phyloP scores from a whole-genome alignment of 192 early-diverging fungal species.

The Borealophlyctis nickersoniae region DNA sequence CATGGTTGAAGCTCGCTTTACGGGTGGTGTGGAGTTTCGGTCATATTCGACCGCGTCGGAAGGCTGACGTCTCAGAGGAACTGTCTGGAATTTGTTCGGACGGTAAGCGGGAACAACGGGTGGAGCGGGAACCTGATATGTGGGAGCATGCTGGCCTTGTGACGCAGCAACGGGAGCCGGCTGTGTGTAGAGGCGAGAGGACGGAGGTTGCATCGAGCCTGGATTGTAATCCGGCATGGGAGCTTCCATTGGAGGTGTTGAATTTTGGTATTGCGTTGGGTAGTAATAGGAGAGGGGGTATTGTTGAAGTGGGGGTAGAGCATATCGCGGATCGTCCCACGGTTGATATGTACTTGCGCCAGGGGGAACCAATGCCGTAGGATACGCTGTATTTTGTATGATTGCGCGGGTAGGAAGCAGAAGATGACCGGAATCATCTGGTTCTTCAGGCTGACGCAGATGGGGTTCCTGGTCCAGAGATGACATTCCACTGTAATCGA shows the following conservation, averaged over 20 bases:
- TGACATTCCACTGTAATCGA: too few relatives aligned
- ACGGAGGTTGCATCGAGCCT: neutral
- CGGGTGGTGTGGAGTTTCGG: neutral
- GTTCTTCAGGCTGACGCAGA: too few relatives aligned
- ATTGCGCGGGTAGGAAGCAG: conserved; percentile 15
- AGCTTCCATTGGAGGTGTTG: neutral
- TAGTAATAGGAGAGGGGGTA: neutral
- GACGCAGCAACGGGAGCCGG: neutral
- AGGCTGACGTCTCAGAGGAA: neutral
- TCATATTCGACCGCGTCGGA: conserved; percentile 1
- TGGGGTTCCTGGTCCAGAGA: too few relatives aligned
- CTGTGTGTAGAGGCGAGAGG: neutral
- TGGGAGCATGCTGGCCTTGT: neutral
- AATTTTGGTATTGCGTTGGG: neutral
- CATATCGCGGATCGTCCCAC: conserved; percentile 36
- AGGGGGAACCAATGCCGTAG: conserved; percentile 30
- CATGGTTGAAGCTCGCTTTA: neutral
- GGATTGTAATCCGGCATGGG: neutral
- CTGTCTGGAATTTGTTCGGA: neutral
- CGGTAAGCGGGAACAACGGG: neutral
- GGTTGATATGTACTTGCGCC: conserved; percentile 17
- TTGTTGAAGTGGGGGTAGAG: conserved; percentile 13
- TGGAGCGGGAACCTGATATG: neutral
- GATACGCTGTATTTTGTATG: conserved; percentile 13
- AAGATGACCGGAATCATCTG: neutral